phyloP scores from a whole-genome alignment of 1,139 yeast genomes.

The Fermentozyma sake region DNA sequence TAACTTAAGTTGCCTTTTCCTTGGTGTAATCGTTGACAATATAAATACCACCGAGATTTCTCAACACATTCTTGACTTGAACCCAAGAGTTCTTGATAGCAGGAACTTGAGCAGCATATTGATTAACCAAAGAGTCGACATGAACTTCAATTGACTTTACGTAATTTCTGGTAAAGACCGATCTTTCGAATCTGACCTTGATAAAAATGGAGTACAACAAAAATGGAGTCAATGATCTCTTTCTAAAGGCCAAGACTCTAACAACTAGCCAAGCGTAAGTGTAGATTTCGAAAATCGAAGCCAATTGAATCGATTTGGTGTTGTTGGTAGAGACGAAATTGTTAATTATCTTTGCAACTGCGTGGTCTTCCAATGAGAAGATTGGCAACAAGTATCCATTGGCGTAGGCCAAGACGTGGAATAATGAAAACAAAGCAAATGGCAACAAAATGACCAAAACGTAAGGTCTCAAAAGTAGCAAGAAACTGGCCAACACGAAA shows the following conservation, averaged over 20 bases:
- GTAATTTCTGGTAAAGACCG: conserved; percentile 67
- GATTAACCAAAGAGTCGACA: conserved; percentile 59
- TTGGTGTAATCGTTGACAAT: conserved; percentile 37
- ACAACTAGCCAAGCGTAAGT: conserved; percentile 47
- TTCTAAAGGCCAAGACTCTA: conserved; percentile 58
- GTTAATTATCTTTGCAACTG: conserved; percentile 40
- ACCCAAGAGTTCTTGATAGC: conserved; percentile 62
- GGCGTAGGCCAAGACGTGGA: conserved; percentile 67
- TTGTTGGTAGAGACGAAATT: conserved; percentile 60
- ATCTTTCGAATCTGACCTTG: conserved; percentile 74
- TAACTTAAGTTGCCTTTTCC: conserved; percentile 12
- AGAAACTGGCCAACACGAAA: conserved; percentile 50
- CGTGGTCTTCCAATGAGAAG: conserved; percentile 42
- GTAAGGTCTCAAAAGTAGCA: conserved; percentile 53
- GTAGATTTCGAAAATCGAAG: conserved; percentile 65
- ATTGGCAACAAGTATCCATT: conserved; percentile 67
- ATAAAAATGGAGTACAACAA: conserved; percentile 60
- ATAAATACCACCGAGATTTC: conserved; percentile 27
- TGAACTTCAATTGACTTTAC: conserved; percentile 69
- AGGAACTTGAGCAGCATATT: conserved; percentile 48
- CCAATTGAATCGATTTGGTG: conserved; percentile 65
- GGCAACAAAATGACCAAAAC: conserved; percentile 58
- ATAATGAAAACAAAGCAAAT: conserved; percentile 61
- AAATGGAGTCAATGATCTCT: conserved; percentile 60
- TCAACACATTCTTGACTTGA: conserved; percentile 44